Evolutionary conservation across 345 rosid genomes (phyloP).

Genomic region (Syzygium jambos): DNA sequence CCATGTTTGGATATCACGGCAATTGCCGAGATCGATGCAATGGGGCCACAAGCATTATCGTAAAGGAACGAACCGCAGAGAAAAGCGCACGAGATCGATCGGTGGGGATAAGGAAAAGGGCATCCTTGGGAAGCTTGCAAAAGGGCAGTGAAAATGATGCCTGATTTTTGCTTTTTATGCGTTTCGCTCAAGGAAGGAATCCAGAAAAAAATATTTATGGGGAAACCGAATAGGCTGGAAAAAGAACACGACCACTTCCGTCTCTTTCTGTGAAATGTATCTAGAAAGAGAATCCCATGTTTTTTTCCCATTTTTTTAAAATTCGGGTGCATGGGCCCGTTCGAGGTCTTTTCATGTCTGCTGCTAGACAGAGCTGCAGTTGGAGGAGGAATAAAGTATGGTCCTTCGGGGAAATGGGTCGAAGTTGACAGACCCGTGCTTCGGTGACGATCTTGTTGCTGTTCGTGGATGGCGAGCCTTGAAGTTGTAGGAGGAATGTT

Average conservation of each 20-base stretch:
- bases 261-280: background rate
- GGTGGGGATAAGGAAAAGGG: background rate
- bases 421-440: background rate
- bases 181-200: background rate
- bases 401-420: background rate
- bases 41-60: background rate
- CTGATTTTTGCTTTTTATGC: background rate
- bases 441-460: background rate
- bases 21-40: background rate
- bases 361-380: background rate
- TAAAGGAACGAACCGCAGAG: background rate
- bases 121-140: background rate
- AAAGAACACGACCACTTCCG: background rate
- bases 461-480: background rate
- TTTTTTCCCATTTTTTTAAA: background rate
- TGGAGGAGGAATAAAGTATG: background rate
- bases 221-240: background rate
- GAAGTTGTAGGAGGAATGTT: background rate
- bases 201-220: background rate
- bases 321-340: background rate
- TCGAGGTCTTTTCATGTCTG: background rate
- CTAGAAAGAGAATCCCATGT: background rate
- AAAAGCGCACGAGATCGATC: background rate
- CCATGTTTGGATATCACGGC: background rate
- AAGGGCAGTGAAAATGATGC: background rate